These are phyloP conservation scores for Trichocladium antarcticum DNA, from an alignment of 495 filamentous ascomycete species.

Conservation along the genomic window DNA sequence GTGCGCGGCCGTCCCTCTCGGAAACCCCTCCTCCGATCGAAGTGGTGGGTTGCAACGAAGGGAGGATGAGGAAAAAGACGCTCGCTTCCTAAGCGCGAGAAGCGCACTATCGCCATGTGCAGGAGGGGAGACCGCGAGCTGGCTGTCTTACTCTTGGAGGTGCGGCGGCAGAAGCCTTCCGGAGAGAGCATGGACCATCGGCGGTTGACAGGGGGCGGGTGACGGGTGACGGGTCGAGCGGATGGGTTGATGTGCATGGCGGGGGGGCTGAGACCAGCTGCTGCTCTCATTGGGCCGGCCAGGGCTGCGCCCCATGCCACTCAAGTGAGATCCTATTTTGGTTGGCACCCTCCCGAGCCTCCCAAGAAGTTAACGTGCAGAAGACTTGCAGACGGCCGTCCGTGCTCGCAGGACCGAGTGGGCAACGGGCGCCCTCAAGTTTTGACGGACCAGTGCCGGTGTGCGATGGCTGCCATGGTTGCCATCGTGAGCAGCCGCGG, in stretches of 20 bases:
- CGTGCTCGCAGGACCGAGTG: too few species aligned
- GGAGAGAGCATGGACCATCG: neutral
- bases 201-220: conserved; percentile 1
- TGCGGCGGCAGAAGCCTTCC: too few species aligned
- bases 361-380: too few species aligned
- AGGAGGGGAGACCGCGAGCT: neutral
- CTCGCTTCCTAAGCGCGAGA: conserved; percentile 1
- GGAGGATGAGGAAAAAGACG: neutral
- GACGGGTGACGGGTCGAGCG: neutral
- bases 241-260: conserved; percentile 3
- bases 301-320: conserved; percentile 13
- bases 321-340: conserved; percentile 22
- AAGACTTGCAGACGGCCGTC: too few species aligned
- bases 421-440: neutral
- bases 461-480: neutral
- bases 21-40: too few species aligned
- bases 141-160: neutral
- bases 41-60: conserved; percentile 4
- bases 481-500: neutral
- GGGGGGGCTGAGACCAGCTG: conserved; percentile 10
- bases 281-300: conserved; percentile 11
- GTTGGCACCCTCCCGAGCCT: neutral
- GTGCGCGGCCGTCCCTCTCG: too few species aligned
- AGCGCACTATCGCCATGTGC: neutral
- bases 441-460: too few species aligned